Base-by-base conservation (phyloP, 306 rosid genomes). In the Castanea mollissima region DNA sequence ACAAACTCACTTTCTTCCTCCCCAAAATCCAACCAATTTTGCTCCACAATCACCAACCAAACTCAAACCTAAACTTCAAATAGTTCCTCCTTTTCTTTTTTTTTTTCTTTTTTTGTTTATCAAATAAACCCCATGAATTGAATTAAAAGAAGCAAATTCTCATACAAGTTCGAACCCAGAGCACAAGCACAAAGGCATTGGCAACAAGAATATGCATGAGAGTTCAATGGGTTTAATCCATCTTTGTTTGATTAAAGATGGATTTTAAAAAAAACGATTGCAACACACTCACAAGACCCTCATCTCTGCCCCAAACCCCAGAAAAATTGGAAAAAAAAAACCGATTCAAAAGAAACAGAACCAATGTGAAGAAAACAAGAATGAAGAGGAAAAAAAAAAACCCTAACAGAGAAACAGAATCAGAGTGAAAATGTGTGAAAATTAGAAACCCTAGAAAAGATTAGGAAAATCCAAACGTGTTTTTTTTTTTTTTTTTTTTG, bases 361-460 rank as follows among this genome's bases (percentile, higher is more conserved):
- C 80, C 76, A 80, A 84, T 67, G 80, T 27, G 70, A 41, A 85
- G 46, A 41, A 41, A 41, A 41, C 46, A 41, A 41, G 3, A 41
- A 41, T 41, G 46, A 41, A 25, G 27, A 55, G 11, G 59, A 27
- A 44, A 78, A 88, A 81, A 64, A 25, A 27, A 79, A 90, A 78
- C 88, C 93, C 97, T 88, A 88, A 71, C 56, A 9, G 72, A 64
- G 41, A 72, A 59, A 80, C 31, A 51, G 52, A 79, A 76, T 81
- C 76, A 80, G 86, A 71, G 80, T 27, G 70, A 41, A 85, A 84
- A 74, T 63, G 78, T 80, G 79, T 69, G 6, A 6, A 74, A 41
- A 79, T 69, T 55, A 77, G 85, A 91, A 93, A 90, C 94, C 96
- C 97, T 87, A 81, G 65, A 76, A 56, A 57, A 41, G 46, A 41